Evolutionary conservation across 352 stramenopile species (phyloP).

Genomic region (Globisporangium heterothallicum): DNA sequence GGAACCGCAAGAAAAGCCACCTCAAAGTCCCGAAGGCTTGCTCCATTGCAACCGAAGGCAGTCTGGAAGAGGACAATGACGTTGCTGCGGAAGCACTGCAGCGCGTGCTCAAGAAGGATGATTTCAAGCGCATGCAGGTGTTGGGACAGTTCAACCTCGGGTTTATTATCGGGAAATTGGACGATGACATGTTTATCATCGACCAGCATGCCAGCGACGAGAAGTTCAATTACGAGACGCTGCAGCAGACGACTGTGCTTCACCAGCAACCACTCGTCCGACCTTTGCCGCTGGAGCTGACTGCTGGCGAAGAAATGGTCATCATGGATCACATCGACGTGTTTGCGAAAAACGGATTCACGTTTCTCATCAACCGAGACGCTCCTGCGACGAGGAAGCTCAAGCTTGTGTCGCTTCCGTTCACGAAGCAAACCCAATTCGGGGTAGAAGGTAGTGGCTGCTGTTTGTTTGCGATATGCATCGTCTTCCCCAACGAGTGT

Average conservation of each 20-base stretch:
- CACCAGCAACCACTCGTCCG: constrained; percentile 94
- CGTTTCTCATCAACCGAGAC: constrained; percentile 45
- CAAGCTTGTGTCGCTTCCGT: constrained; percentile 77
- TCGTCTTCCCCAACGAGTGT: not conserved
- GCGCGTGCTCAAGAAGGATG: constrained; percentile 84
- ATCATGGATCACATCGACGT: constrained; percentile 92
- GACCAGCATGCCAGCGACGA: constrained; percentile 99
- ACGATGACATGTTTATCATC: constrained; percentile 96
- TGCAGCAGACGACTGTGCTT: constrained; percentile 86
- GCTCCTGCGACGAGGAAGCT: constrained; percentile 53
- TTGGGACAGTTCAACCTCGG: constrained; percentile 98
- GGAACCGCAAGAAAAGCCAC: constrained; percentile 14
- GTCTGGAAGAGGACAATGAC: constrained; percentile 31
- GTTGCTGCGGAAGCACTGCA: constrained; percentile 45
- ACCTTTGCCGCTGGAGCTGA: constrained; percentile 90
- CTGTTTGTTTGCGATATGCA: constrained; percentile 3
- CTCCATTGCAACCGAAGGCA: constrained; percentile 17
- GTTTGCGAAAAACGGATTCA: constrained; percentile 96
- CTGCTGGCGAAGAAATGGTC: constrained; percentile 89
- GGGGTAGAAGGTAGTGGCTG: constrained; percentile 76
- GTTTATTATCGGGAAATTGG: constrained; percentile 92
- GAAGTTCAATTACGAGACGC: constrained; percentile 73
- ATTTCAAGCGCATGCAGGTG: constrained; percentile 91
- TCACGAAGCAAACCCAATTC: constrained; percentile 86
- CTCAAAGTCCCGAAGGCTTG: constrained; percentile 35